Percentiles rank a stretch among this genome's conserved stretches.
Evolutionary conservation across 1,284 basidiomycete species (phyloP).

Genomic region (Rhodotorula glutinis): DNA sequence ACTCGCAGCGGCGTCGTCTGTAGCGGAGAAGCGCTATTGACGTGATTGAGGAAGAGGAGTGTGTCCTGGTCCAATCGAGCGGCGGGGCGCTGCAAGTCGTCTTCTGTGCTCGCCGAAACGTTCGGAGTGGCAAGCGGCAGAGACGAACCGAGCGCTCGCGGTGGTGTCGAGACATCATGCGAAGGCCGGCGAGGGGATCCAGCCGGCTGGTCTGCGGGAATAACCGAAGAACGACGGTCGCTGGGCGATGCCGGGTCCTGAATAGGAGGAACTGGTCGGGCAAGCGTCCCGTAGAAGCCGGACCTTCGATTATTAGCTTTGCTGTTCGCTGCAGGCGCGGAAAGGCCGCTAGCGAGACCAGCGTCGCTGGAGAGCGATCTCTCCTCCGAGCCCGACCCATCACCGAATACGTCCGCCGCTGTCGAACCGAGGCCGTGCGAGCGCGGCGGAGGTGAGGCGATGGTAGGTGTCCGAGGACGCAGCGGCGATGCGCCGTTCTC

Average conservation of each 20-base stretch:
- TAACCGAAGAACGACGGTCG: not conserved
- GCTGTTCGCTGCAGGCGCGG: slow-evolving; percentile 4
- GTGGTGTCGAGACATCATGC: not conserved
- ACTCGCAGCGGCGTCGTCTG: not conserved
- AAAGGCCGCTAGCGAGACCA: not conserved
- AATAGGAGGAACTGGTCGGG: slow-evolving; percentile 3
- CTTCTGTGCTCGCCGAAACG: no score
- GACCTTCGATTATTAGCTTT: slow-evolving; percentile 39
- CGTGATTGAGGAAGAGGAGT: slow-evolving; percentile 52
- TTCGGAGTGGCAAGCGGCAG: not conserved
- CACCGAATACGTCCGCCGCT: no score
- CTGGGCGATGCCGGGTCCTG: not conserved
- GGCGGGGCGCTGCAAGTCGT: slow-evolving; percentile 34
- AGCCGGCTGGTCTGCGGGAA: not conserved
- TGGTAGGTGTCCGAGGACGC: no score
- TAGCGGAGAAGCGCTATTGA: slow-evolving; percentile 31
- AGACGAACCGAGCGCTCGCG: not conserved
- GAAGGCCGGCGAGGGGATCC: not conserved
- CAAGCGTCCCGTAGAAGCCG: slow-evolving; percentile 42
- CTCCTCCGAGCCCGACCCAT: no score
- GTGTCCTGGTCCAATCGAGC: slow-evolving; percentile 77
- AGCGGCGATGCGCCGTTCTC: no score
- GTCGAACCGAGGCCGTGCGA: no score
- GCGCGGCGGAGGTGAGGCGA: no score
- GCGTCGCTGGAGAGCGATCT: slow-evolving; percentile 1